phyloP scores from a whole-genome alignment of 1,284 basidiomycete species.

The Caloboletus firmus region DNA sequence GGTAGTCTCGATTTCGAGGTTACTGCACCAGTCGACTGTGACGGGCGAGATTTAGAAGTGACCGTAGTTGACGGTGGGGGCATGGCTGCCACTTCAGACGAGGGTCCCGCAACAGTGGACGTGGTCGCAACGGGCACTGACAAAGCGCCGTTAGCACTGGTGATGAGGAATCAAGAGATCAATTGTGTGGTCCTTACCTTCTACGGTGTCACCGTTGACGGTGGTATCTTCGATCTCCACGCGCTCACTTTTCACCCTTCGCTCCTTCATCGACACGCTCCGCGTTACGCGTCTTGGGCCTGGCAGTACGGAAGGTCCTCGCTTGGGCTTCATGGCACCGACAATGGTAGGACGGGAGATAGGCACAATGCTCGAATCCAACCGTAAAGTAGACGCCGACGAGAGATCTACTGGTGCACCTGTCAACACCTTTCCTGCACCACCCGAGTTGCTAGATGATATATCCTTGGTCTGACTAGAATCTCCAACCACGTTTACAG shows the following conservation, averaged over 20 bases:
- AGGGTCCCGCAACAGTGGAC: not conserved
- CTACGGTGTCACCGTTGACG: not conserved
- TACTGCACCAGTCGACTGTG: not conserved
- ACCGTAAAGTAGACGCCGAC: not conserved
- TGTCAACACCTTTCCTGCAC: not conserved
- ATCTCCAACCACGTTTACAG: not conserved
- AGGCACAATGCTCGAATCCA: not conserved
- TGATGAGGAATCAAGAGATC: not conserved
- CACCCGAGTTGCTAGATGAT: not conserved
- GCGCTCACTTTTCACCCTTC: slow-evolving; percentile 2
- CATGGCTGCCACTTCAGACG: not conserved
- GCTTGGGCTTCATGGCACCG: slow-evolving; percentile 19
- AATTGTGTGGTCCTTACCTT: slow-evolving; percentile 5
- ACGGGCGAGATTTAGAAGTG: slow-evolving; percentile 4
- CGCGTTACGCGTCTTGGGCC: slow-evolving; percentile 27
- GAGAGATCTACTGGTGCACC: not conserved
- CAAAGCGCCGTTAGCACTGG: slow-evolving; percentile 1
- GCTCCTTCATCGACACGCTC: slow-evolving; percentile 30
- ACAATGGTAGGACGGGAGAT: slow-evolving; percentile 1
- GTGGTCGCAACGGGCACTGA: not conserved
- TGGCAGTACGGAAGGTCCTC: slow-evolving; percentile 6
- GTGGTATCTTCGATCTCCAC: not conserved
- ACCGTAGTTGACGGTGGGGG: not conserved
- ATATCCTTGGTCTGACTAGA: not conserved
- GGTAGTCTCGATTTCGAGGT: slow-evolving; percentile 9